Evolutionary conservation across 441 rosid species (phyloP).

Genomic region (Euphorbia corollata): DNA sequence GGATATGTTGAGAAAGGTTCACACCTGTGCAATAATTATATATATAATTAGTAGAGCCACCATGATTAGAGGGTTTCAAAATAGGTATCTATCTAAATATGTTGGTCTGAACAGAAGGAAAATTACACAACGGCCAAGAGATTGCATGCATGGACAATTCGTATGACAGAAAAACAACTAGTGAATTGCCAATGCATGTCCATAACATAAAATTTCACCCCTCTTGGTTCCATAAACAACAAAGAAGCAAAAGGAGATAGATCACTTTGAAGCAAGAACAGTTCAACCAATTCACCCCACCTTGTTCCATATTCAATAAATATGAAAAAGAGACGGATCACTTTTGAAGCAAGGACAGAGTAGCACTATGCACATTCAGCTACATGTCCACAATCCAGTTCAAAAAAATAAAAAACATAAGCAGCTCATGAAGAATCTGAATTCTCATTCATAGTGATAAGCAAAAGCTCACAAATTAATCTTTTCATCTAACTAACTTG

Average conservation of each 20-base stretch:
- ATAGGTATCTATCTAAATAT: background rate
- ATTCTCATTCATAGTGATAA: background rate
- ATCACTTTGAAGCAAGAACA: too few species aligned
- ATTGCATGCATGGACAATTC: background rate
- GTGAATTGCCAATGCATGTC: background rate
- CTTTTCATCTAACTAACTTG: background rate
- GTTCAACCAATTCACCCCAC: background rate
- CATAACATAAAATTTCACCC: background rate
- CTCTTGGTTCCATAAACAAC: too few species aligned
- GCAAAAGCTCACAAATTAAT: background rate
- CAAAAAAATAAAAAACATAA: slow-evolving; percentile 3
- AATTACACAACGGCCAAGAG: slow-evolving; percentile 2
- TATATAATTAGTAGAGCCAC: slow-evolving; percentile 10
- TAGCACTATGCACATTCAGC: background rate
- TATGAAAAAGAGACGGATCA: background rate
- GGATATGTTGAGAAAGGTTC: slow-evolving; percentile 99
- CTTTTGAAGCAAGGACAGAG: background rate
- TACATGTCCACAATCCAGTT: background rate
- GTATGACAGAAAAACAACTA: background rate
- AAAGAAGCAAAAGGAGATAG: too few species aligned
- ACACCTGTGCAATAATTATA: slow-evolving; percentile 53
- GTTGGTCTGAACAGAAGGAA: background rate
- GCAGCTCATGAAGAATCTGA: background rate
- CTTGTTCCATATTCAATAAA: background rate
- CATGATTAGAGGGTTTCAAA: background rate